These are phyloP conservation scores for Carpinus fangiana DNA, from an alignment of 306 rosid genomes.

Conservation along the genomic window DNA sequence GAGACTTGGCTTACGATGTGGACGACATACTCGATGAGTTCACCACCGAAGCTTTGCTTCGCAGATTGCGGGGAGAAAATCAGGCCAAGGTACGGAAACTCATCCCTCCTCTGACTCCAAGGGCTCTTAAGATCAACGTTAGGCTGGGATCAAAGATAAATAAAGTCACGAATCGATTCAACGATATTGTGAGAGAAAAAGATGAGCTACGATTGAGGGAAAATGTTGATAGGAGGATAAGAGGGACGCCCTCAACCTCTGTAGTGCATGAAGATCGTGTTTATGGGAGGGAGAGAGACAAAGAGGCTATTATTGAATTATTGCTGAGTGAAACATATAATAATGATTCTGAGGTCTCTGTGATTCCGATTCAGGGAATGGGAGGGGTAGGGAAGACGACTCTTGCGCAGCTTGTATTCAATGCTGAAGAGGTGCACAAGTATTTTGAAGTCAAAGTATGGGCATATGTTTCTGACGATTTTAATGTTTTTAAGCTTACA, in stretches of 20 bases:
- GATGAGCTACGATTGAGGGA: not conserved
- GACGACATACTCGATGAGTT: slow-evolving; percentile 35
- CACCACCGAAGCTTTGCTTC: not conserved
- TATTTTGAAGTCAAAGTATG: not conserved
- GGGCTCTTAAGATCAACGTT: too few relatives aligned
- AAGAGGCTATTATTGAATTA: not conserved
- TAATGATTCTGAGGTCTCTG: not conserved
- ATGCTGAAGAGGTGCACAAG: not conserved
- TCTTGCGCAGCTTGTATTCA: not conserved
- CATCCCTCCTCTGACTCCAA: too few relatives aligned
- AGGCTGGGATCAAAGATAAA: not conserved
- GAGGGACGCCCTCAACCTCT: not conserved
- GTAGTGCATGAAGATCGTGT: not conserved
- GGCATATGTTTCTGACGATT: not conserved
- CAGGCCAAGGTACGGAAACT: too few relatives aligned
- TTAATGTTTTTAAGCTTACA: not conserved
- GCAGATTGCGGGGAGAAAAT: too few relatives aligned
- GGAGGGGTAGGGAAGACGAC: not conserved
- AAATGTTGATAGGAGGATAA: not conserved
- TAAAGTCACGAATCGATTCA: not conserved
- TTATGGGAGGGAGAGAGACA: slow-evolving; percentile 24
- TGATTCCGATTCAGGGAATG: slow-evolving; percentile 9
- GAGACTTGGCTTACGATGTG: slow-evolving; percentile 5
- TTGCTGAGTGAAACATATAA: not conserved
- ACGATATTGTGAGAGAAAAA: not conserved